phyloP scores from a whole-genome alignment of 495 filamentous ascomycete genomes.

The Aspergillus sclerotioniger region DNA sequence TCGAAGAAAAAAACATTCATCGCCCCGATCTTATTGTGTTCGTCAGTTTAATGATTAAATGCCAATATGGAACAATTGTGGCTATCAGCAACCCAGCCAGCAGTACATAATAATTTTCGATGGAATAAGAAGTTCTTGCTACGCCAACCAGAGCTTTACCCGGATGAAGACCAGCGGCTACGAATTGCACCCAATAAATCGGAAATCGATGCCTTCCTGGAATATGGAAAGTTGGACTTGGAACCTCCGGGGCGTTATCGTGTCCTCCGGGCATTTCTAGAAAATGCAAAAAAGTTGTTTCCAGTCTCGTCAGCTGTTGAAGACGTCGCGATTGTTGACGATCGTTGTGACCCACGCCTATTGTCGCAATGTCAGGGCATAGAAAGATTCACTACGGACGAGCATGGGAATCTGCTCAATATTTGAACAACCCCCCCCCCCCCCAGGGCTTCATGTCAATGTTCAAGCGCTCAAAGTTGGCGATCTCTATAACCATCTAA shows the following conservation, averaged over 20 bases:
- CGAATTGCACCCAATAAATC: too few relatives aligned
- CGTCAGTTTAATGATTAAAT: too few relatives aligned
- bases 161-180: too few relatives aligned
- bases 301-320: too few relatives aligned
- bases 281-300: too few relatives aligned
- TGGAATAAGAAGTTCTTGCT: neutral
- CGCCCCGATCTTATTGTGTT: neutral
- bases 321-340: conserved; percentile 5
- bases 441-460: neutral
- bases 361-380: neutral
- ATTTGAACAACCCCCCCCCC: neutral
- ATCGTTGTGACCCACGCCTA: neutral
- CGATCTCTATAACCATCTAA: neutral
- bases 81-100: neutral
- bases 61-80: neutral
- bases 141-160: neutral
- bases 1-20: too few relatives aligned
- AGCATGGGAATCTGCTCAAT: neutral
- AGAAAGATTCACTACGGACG: neutral
- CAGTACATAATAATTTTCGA: neutral
- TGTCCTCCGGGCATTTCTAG: neutral
- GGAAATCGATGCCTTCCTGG: too few relatives aligned
- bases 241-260: neutral
- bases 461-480: neutral
- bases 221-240: neutral